Evolutionary conservation across 768 basidiomycete genomes (phyloP).

Genomic region (Amanita muscaria): DNA sequence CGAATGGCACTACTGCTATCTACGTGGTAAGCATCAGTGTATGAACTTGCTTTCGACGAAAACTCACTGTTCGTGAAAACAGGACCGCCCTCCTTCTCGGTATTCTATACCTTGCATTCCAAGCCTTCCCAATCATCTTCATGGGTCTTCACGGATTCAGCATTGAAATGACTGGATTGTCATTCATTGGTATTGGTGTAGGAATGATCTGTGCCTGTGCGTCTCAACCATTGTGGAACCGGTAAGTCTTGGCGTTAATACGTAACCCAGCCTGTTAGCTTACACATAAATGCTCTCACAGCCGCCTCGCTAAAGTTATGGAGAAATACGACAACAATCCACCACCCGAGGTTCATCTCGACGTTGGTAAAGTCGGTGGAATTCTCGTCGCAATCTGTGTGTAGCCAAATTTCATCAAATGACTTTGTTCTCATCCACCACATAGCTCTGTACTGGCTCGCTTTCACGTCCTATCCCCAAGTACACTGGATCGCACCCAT

Average conservation of each 20-base stretch:
- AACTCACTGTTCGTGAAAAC: slow-evolving; percentile 21
- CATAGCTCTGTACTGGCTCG: slow-evolving; percentile 53
- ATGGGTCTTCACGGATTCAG: slow-evolving; percentile 38
- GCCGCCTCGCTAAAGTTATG: slow-evolving; percentile 29
- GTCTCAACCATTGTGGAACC: slow-evolving; percentile 43
- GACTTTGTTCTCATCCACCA: slow-evolving; percentile 19
- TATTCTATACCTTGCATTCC: slow-evolving; percentile 56
- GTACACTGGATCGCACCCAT: slow-evolving; percentile 63
- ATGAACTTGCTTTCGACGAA: too few relatives aligned
- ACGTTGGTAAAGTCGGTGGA: slow-evolving; percentile 63
- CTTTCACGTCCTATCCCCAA: slow-evolving; percentile 39
- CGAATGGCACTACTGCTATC: slow-evolving; percentile 71
- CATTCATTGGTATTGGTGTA: slow-evolving; percentile 53
- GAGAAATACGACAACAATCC: slow-evolving; percentile 33
- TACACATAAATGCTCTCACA: too few relatives aligned
- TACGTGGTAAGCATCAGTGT: slow-evolving; percentile 41
- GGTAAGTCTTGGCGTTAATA: slow-evolving; percentile 31
- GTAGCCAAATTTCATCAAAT: slow-evolving; percentile 39
- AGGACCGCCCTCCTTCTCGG: slow-evolving; percentile 56
- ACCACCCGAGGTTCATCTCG: slow-evolving; percentile 57
- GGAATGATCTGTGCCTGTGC: slow-evolving; percentile 44
- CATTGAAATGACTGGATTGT: slow-evolving; percentile 42
- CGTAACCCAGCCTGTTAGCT: background rate
- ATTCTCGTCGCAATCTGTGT: slow-evolving; percentile 52
- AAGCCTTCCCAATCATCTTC: slow-evolving; percentile 51